phyloP scores from a whole-genome alignment of 352 stramenopile species.

The Elongisporangium prolatum region DNA sequence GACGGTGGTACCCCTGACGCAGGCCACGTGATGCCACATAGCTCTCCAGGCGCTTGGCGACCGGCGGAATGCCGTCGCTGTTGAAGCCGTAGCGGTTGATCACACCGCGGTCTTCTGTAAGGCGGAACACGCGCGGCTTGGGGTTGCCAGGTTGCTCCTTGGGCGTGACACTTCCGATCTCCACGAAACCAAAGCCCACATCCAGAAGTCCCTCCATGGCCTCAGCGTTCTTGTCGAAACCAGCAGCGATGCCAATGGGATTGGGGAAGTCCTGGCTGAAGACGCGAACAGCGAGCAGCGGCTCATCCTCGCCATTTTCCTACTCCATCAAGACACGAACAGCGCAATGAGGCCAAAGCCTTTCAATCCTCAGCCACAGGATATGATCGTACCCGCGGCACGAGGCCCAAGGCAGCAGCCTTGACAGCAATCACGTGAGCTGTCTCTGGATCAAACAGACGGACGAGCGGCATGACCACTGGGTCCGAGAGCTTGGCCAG shows the following conservation, averaged over 20 bases:
- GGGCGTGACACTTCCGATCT: constrained; percentile 95
- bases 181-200: constrained; percentile 93
- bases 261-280: constrained; percentile 86
- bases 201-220: constrained; percentile 92
- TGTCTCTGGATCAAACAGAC: constrained; percentile 80
- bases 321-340: constrained; percentile 18
- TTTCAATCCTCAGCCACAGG: not conserved
- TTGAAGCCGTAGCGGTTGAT: constrained; percentile 99
- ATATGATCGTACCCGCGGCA: constrained; percentile 34
- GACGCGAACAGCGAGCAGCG: constrained; percentile 44
- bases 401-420: constrained; percentile 63
- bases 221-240: constrained; percentile 97
- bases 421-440: constrained; percentile 85
- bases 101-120: constrained; percentile 91
- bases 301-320: constrained; percentile 25
- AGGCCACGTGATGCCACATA: constrained; percentile 43
- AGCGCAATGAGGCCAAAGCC: not conserved
- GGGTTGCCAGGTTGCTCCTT: constrained; percentile 91
- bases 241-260: constrained; percentile 93
- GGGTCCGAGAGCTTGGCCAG: constrained; percentile 66
- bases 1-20: constrained; percentile 33
- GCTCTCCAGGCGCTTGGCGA: constrained; percentile 57
- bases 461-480: constrained; percentile 74
- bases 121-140: constrained; percentile 95
- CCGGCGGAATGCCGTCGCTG: constrained; percentile 84